Base-by-base conservation (phyloP, 768 basidiomycete species). In the Butyriboletus loyo region DNA sequence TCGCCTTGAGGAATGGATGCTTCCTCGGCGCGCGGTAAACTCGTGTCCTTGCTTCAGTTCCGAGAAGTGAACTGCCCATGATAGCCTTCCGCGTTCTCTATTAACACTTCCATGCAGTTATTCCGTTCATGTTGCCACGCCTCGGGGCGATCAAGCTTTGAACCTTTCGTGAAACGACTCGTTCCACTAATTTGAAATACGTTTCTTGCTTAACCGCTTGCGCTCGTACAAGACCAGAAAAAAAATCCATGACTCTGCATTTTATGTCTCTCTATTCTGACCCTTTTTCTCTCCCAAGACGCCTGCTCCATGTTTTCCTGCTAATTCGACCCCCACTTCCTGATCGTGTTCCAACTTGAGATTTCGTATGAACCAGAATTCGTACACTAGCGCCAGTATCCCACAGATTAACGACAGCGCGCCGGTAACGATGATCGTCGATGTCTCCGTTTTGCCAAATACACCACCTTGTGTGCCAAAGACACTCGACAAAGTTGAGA, bases 401-500 rank as follows among this genome's bases (percentile, higher is more conserved):
- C 75, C 79, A 54, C 75, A 76, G n/a, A 79, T 63, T 0, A 68
- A 63, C 5, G 77, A 66, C 17, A 73, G 62, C 0, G 54, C 64
- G 1, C 65, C 62, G 0, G 80, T 83, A 6, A 81, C 77, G 37
- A 78, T 72, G 38, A 84, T 66, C 0, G 82, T 81, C 28, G 73
- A 65, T 54, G 69, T 73, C 39, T 76, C 74, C 0, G 76, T 69
- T 27, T 62, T 68, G 5, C 74, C 74, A 50, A 81, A 72, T 35
- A 72, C 60, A 4, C 79, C 77, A 25, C 71, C 63, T 49, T 85
- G 81, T 4, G 66, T 67, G 7, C 80, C 81, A 32, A 75, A 82
- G 15, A 83, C 66, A 55, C 70, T 80, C 10, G 77, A 65, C 46
- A 85, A 57, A 2, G 81, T 81, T 0, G 83, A 83, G 19, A 85